Evolutionary conservation across 768 basidiomycete genomes (phyloP), one percentile per base, ranked within the genome.

Genomic region (Naganishia vaughanmartiniae): DNA sequence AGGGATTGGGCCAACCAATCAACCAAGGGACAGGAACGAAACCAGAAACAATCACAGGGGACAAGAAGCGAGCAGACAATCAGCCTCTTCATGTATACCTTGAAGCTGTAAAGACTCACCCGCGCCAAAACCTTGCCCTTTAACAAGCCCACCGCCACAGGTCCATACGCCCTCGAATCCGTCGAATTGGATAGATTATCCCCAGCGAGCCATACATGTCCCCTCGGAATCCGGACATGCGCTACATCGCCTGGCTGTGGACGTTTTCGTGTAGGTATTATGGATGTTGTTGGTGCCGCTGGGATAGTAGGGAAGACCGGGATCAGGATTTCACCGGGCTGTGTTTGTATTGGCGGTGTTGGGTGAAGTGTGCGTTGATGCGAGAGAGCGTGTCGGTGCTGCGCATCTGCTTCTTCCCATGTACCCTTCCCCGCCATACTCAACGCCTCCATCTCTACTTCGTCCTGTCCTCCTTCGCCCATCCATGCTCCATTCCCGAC

Each of bases 131-230:
- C 71, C 46, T 72, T 72, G 17, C 71, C 71, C 63, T 72, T 72
- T 17, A 72, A 24, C 58, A 72, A 33, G 34, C 51, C 71, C n/a
- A 72, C n/a, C 0, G 95, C 88, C 4, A 98, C 89, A 28, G 95
- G 95, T 0, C 95, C 96, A 82, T 96, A 96, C n/a, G 84, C 82
- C 69, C 95, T 85, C 14, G 95, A 97, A 83, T 99, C 95, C 17
- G 88, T 87, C 42, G 93, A 93, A 73, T 84, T 85, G 30, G 86
- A 84, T 53, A 89, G 83, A 77, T 98, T 99, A 82, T 99, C 95
- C 28, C 95, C 96, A 60, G 84, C 86, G 34, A 95, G 84, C 95
- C 95, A 97, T 28, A 95, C 80, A 79, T 95, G 90, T 3, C 93
- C 92, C 75, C 86, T 86, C 0, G 95, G 95, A 12, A 97, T 82